phyloP scores from a whole-genome alignment of 1,139 yeast species.

The Hansenula lynferdii region DNA sequence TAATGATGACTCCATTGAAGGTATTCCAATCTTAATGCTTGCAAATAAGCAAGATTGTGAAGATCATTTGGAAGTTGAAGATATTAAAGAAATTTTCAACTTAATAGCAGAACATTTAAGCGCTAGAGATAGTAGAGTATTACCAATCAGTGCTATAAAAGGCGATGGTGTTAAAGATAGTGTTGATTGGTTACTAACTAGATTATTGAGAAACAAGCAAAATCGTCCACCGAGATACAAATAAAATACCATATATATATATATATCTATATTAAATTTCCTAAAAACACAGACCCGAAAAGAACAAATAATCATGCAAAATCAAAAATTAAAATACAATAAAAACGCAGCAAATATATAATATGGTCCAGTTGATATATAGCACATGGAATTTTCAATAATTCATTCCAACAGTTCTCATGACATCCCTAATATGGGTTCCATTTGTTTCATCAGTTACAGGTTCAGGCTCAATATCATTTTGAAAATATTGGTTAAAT shows the following conservation, averaged over 20 bases:
- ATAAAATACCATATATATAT: neutral
- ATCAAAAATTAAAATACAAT: too few species aligned
- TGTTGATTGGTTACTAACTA: conserved; percentile 79
- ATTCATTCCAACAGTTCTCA: conserved; percentile 21
- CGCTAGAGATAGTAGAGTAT: conserved; percentile 85
- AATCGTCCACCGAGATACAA: conserved; percentile 56
- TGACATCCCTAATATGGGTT: too few species aligned
- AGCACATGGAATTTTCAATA: conserved; percentile 13
- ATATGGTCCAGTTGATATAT: too few species aligned
- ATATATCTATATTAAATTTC: too few species aligned
- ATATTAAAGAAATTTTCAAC: conserved; percentile 78
- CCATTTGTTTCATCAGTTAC: too few species aligned
- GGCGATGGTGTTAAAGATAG: conserved; percentile 87
- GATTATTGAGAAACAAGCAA: conserved; percentile 72
- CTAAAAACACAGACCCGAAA: too few species aligned
- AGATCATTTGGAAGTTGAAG: conserved; percentile 72
- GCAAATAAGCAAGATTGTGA: conserved; percentile 94
- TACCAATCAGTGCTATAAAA: conserved; percentile 84
- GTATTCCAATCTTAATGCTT: conserved; percentile 87
- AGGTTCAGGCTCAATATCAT: conserved; percentile 12
- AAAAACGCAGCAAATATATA: too few species aligned
- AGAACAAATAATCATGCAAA: too few species aligned
- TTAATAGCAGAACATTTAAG: conserved; percentile 74
- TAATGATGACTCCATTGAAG: conserved; percentile 53
- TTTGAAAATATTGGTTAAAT: conserved; percentile 17